Evolutionary conservation across 768 basidiomycete genomes (phyloP).

Genomic region (Filobasidium floriforme): DNA sequence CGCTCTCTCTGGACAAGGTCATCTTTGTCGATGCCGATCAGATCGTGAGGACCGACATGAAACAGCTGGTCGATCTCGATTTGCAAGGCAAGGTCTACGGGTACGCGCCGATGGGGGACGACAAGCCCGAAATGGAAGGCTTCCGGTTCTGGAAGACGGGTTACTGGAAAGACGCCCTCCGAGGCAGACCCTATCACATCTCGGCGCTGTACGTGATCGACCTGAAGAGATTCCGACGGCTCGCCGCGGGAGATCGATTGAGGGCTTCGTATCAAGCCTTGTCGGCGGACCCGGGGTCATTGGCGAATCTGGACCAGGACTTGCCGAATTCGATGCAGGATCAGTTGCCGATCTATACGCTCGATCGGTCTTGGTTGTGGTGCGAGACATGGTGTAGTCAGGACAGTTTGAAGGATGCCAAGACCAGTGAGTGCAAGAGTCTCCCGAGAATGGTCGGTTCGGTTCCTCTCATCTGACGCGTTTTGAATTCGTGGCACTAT

Average conservation of each 20-base stretch:
- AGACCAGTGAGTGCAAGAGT: conserved; percentile 47
- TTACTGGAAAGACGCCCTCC: conserved; percentile 70
- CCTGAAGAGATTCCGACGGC: conserved; percentile 87
- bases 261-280: conserved; percentile 79
- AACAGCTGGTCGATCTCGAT: conserved; percentile 88
- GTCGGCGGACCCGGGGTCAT: conserved; percentile 86
- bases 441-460: no score
- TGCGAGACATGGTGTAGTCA: conserved; percentile 95
- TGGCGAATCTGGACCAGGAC: conserved; percentile 95
- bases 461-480: conserved; percentile 5
- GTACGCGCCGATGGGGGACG: conserved; percentile 95
- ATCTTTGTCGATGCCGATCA: conserved; percentile 87
- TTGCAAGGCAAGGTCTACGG: conserved; percentile 89
- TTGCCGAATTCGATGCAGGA: conserved; percentile 90
- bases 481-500: conserved; percentile 34
- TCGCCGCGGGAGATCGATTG: conserved; percentile 46
- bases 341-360: conserved; percentile 83
- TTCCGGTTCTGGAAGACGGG: conserved; percentile 97
- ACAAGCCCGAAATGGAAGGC: conserved; percentile 89
- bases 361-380: conserved; percentile 94
- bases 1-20: conserved; percentile 97
- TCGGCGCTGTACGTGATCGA: conserved; percentile 96
- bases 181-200: conserved; percentile 85
- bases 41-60: conserved; percentile 90
- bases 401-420: conserved; percentile 44